Base-by-base conservation (phyloP, 257 asterid species). In the Capsicum pubescens region DNA sequence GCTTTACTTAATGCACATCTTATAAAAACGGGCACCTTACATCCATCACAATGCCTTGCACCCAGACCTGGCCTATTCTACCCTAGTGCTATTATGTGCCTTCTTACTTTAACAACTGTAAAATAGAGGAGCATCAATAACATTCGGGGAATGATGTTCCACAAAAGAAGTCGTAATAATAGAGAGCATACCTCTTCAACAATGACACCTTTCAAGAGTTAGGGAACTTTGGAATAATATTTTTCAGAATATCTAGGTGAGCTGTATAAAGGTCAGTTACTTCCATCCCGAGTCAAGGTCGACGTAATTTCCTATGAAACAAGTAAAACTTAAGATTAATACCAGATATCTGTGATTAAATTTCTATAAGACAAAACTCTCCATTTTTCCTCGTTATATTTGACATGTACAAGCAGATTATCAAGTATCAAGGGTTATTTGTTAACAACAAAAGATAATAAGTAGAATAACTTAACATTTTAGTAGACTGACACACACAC, bases 171-270 rank as follows among this genome's bases (percentile, higher is more conserved):
- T 10, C 19, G 36, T 44, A 50, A 55, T 16, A 19, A 36, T 77
- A 32, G 82, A 77, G 44, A 77, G 21, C 63, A 77, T 77, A 77
- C 82, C 82, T 48, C 82, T 77, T 77, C 82, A 52, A 77, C 82
- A 77, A 77, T 11, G 63, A 77, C 42, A n/a, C 82, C 82, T 50
- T 77, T 11, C 46, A 15, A 50, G 82, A 50, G 10, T 77, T 63
- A 48, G 82, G 82, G 21, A 48, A 77, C 63, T 77, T 77, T 15
- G 39, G 39, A 50, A 77, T 50, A 19, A 77, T 77, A 14, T 44
- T 50, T 50, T 77, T 63, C 19, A 77, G 61, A 19, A 48, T 35
- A 19, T 6, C 10, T 7, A 77, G 17, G n/a, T 2, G 3, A 77
- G 63, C 82, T 9, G 82, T 44, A 77, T 48, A 19, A 19, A 77